Base-by-base conservation (phyloP, 192 early-diverging fungal species). In the Coemansia sp. region DNA sequence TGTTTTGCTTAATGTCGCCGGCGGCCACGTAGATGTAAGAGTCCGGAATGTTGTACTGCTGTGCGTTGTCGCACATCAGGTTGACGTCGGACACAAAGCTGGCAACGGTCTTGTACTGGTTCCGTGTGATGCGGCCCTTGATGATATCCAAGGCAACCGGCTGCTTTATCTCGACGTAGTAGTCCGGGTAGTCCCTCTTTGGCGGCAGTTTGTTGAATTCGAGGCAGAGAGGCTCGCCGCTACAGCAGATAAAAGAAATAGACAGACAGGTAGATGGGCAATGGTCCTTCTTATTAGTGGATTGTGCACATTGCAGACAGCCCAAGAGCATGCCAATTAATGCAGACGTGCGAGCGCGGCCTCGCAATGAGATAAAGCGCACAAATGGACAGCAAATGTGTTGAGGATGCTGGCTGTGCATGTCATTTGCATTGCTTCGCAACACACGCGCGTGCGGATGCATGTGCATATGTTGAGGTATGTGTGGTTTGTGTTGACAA, bases 71-170 rank as follows among this genome's bases (percentile, higher is more conserved):
- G 63, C 89, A 93, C 90, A 99, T 91, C 23, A 90, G 62, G 44
- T 85, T 63, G 46, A 93, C 85, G 53, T 99, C 96, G 6, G 79
- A 77, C 20, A 79, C 69, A 67, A 94, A 94, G 40, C 81, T 75
- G 10, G 62, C 27, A 1, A 84, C 58, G 25, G 65, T 60, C 34
- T 80, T 74, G 64, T 96, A 96, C 38, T 79, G 69, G 23, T 79
- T 70, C 14, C 73, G 82, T 40, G 83, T 81, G 43, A 95, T 85
- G 33, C 85, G 79, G 40, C 80, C 73, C 64, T 85, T 78, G 64
- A 99, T 99, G 27, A 85, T 89, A 39, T 93, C 87, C 77, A 99
- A 73, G 0, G 94, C 87, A 46, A 96, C 91, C 5, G 96, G 96
- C 36, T 84, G 66, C 38, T 73, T 71, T 47, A 99, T 99, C 46